Base-by-base conservation (phyloP, 257 asterid genomes). In the Forsythia viridissima region DNA sequence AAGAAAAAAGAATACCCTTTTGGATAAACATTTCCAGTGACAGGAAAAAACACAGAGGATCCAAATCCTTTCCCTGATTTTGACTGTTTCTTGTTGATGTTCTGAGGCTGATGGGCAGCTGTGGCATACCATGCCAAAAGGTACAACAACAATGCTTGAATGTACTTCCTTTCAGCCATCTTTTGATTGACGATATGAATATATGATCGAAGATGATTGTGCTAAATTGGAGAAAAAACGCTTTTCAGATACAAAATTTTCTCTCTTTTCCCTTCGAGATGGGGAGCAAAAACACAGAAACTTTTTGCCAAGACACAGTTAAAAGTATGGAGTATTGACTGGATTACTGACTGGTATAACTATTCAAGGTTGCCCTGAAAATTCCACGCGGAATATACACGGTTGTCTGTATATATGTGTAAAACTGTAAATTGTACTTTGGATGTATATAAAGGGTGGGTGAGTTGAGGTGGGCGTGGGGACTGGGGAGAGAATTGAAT, bases 1-100 rank as follows among this genome's bases (percentile, higher is more conserved):
- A 37, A 13, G 52, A 15, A 72, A 71, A 0, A 16, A 9, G 51
- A 79, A 24, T 70, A 94, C 98, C 98, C 98, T 72, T 85, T 75
- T 1, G 98, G 98, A 89, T 91, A 94, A 79, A 92, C 97, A 83
- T 91, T 92, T 71, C 98, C 97, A 43, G 89, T 63, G 71, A 94
- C 85, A 5, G 96, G 97, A 71, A 92, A 89, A 80, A 92, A 39
- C 74, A 92, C 88, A 68, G 98, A 92, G 75, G 97, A 90, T 39
- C 79, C 82, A 77, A 52, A 80, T 24, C 76, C 76, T 68, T 79
- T 73, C 51, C 77, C 84, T 4, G 88, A 80, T 59, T 88, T 80
- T 3, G 63, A 37, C 48, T 21, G 80, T 38, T 59, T 80, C 48
- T 76, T 80, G 76, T 24, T 69, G 52, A 76, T 12, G 3, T 38